These are phyloP conservation scores for Mallotus repandus DNA, from an alignment of 441 rosid species.

Conservation along the genomic window DNA sequence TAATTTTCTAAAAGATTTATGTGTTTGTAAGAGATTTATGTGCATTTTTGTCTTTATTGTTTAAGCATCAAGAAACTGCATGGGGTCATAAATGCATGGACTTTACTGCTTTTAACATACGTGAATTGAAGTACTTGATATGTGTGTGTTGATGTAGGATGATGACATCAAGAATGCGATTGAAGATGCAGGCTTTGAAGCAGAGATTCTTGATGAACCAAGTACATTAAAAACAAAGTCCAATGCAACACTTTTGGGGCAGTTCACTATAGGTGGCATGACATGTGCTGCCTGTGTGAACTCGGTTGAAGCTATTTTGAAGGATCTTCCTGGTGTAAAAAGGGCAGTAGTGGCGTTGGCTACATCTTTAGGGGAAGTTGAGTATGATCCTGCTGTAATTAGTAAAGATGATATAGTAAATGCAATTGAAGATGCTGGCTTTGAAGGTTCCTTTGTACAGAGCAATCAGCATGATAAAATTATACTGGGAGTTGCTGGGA, in stretches of 20 bases:
- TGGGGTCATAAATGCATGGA: neutral
- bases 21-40: neutral
- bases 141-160: constrained; percentile 45
- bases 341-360: constrained; percentile 91
- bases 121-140: constrained; percentile 3
- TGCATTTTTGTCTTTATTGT: neutral
- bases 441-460: constrained; percentile 88
- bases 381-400: constrained; percentile 77
- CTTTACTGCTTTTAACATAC: neutral
- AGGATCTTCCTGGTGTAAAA: constrained; percentile 83
- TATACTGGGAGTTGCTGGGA: constrained; percentile 62
- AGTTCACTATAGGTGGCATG: constrained; percentile 94
- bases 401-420: constrained; percentile 77
- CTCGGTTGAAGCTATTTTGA: constrained; percentile 85
- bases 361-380: constrained; percentile 94
- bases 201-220: constrained; percentile 56
- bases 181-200: constrained; percentile 98
- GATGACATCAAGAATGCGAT: constrained; percentile 85
- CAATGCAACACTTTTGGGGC: constrained; percentile 56
- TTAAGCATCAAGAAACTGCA: neutral
- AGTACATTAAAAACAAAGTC: constrained; percentile 36
- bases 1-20: neutral
- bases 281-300: constrained; percentile 98
- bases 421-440: constrained; percentile 97
- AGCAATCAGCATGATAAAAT: constrained; percentile 90